Evolutionary conservation across 1,284 basidiomycete genomes (phyloP), one percentile per base, ranked within the genome.

Genomic region (Cystobasidium pallidum): DNA sequence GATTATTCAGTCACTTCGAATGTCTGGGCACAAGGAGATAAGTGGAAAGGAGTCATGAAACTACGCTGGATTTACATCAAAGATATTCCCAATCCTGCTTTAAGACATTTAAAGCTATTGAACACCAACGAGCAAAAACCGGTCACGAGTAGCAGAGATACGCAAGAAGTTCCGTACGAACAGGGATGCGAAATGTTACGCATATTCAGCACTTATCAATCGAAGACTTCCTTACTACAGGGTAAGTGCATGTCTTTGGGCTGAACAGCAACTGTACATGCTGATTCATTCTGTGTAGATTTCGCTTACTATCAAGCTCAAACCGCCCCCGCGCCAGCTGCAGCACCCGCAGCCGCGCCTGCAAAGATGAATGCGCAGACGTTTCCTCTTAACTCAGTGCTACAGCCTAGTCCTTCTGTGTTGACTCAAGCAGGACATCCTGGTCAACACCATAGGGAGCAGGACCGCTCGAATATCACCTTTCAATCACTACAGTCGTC

Each of bases 91-190:
- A 75, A 74, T 49, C 41, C 73, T 1, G 63, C 63, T 28, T 57
- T 74, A 10, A 21, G 73, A 65, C 73, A 74, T 61, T 47, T 74
- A 41, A 63, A 68, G 8, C 58, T 74, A 73, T 94, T 91, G 80
- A 97, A 97, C 82, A 97, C 94, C 2, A 91, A 91, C 78, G 94
- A 97, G 81, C 88, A 91, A 78, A 97, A 97, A 82, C 94, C 94
- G 0, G 94, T 97, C 70, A 96, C 93, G 1, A 94, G 94, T 78
- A 94, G 91, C 24, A 86, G 91, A 76, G 91, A 93, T 78, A 93
- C 91, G 3, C 83, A 96, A 81, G 94, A 97, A 79, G 84, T 97
- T 26, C 87, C 93, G 55, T 91, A 92, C 54, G 94, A 96, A 77
- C 92, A 92, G 41, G 94, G 94, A 1, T 89, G 91, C 80, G 94